Base-by-base conservation (phyloP, 1,284 basidiomycete species). In the Cystobasidium slooffiae region DNA sequence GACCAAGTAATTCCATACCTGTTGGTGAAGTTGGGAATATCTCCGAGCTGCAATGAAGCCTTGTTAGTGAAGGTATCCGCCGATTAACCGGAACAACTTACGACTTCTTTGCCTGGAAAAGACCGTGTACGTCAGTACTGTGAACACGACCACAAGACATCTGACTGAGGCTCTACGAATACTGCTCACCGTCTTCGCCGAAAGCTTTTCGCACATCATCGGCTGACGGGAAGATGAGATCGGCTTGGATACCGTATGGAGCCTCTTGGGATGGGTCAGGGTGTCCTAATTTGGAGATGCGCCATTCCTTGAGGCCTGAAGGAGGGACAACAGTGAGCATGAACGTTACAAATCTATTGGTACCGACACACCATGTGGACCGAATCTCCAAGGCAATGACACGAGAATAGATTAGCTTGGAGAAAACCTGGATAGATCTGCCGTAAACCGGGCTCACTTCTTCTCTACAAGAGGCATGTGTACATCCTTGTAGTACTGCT, bases 391-490 rank as follows among this genome's bases (percentile, higher is more conserved):
- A 24, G 6, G 24, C 6, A 46, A 31, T 3, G 43, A 31, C 5
- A 51, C 14, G 6, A 51, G 47, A 31, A 31, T 31, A 31, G 31
- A 31, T 31, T 31, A 59, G 56, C 39, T n/a, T 18, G 59, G n/a
- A 16, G 20, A 31, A 31, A 31, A 31, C 31, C 31, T 31, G 16
- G n/a, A n/a, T 22, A 16, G 8, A 12, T 41, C 59, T 43, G 59
- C 53, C 22, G 22, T 16, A 37, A 3, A 22, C 53, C 53, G 12
- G 22, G 39, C 64, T 43, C 44, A 66, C 64, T 66, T 66, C 64
- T 66, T 55, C 39, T 52, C 49, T 43, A 53, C 64, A n/a, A 66
- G 39, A 18, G 64, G 64, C 64, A 66, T 66, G 39, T 66, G 64
- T 20, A 22, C 37, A 10, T 66, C 44, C 37, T 52, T 51, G 64